Evolutionary conservation across 2,329 filamentous ascomycete species (phyloP), one percentile per base, ranked within the genome.

Genomic region (Passalora sequoiae): DNA sequence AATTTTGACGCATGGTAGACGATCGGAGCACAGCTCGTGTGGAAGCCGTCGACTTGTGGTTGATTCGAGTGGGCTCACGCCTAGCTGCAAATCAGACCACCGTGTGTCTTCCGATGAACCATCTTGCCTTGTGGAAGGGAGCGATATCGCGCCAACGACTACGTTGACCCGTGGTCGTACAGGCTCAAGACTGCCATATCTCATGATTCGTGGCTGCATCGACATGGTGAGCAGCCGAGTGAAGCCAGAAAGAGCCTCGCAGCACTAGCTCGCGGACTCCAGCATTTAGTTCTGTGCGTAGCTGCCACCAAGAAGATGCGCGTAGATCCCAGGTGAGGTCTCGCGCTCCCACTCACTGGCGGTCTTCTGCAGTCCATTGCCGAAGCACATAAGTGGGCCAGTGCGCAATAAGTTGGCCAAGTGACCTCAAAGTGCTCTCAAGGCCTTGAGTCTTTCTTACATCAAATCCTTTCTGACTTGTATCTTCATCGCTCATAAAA

Each of bases 1-100:
- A 94, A 96, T 66, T 98, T 98, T 65, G 89, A 95, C 67, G 78
- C 72, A 27, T 98, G 92, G 91, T 96, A 71, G n/a, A n/a, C n/a
- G n/a, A n/a, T n/a, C n/a, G n/a, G n/a, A n/a, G n/a, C n/a, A n/a
- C n/a, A n/a, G n/a, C n/a, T n/a, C n/a, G n/a, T n/a, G n/a, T n/a
- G n/a, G n/a, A n/a, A n/a, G n/a, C n/a, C n/a, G n/a, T n/a, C n/a
- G n/a, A n/a, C n/a, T n/a, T n/a, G n/a, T n/a, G n/a, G n/a, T n/a
- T n/a, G n/a, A n/a, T n/a, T n/a, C n/a, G n/a, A n/a, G n/a, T n/a
- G n/a, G n/a, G n/a, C n/a, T n/a, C n/a, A n/a, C n/a, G n/a, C n/a
- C n/a, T n/a, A 58, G 24, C 12, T 7, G 24, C 6, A 27, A 12
- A 27, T 6, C 12, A 27, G 6, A 12, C 24, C 24, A 7, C 24